Evolutionary conservation across 164 flowering plant species (phyloP).

Genomic region (Nymphaea colorata): DNA sequence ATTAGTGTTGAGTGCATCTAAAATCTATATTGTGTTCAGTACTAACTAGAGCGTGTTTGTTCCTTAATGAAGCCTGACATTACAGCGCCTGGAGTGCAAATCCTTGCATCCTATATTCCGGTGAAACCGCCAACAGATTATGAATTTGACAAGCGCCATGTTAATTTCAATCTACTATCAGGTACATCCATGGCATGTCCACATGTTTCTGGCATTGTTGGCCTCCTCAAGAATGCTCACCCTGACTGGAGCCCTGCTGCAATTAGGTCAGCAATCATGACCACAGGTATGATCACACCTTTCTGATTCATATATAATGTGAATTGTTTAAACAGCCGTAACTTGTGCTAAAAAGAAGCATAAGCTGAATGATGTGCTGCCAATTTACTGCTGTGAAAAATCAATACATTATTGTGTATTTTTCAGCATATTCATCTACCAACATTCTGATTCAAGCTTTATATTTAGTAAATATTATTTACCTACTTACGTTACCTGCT

Average conservation of each 20-base stretch:
- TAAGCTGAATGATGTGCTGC: too few relatives aligned
- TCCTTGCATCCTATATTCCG: constrained; percentile 44
- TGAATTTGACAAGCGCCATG: constrained; percentile 18
- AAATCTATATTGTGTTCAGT: background rate
- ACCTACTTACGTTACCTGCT: too few relatives aligned
- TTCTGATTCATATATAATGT: background rate
- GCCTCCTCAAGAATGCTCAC: constrained; percentile 32
- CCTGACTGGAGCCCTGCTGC: constrained; percentile 73
- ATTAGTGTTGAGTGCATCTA: too few relatives aligned
- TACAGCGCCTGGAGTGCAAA: constrained; percentile 51
- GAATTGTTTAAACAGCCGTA: too few relatives aligned
- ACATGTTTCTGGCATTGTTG: constrained; percentile 55
- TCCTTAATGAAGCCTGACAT: constrained; percentile 47
- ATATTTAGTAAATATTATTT: too few relatives aligned
- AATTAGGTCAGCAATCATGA: constrained; percentile 73
- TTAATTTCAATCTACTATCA: constrained; percentile 19
- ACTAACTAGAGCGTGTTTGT: background rate
- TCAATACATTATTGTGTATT: too few relatives aligned
- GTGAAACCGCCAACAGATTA: constrained; percentile 17
- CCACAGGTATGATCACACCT: constrained; percentile 24
- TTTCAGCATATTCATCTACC: too few relatives aligned
- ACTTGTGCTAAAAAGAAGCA: too few relatives aligned
- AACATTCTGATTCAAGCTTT: too few relatives aligned
- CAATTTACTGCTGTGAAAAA: too few relatives aligned
- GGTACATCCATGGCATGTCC: constrained; percentile 90